Evolutionary conservation across 495 filamentous ascomycete species (phyloP).

Genomic region (Cudoniella acicularis): DNA sequence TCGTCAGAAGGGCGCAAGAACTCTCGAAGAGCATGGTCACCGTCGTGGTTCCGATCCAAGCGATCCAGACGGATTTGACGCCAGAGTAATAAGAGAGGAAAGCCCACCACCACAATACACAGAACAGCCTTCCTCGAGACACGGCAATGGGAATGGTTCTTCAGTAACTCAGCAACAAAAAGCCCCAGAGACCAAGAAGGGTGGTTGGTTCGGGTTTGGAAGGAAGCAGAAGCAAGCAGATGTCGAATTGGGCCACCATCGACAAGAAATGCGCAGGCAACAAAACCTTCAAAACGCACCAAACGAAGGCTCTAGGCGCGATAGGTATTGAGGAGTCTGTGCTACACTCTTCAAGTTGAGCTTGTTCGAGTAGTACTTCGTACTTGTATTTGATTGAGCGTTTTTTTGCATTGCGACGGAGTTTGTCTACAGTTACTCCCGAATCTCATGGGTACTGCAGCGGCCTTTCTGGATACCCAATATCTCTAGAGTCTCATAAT

Average conservation of each 20-base stretch:
- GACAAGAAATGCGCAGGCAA: not conserved
- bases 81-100: conserved; percentile 16
- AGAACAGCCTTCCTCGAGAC: not conserved
- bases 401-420: not conserved
- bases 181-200: conserved; percentile 11
- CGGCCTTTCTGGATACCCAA: not conserved
- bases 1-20: conserved; percentile 51
- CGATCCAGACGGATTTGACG: conserved; percentile 39
- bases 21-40: conserved; percentile 35
- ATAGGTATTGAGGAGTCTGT: not conserved
- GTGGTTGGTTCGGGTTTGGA: conserved; percentile 35
- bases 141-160: conserved; percentile 7
- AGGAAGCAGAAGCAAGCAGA: conserved; percentile 34
- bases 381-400: not conserved
- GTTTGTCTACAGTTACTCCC: not conserved
- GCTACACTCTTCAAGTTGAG: too few relatives aligned
- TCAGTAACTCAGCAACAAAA: conserved; percentile 16
- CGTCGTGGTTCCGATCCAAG: conserved; percentile 32
- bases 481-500: not conserved
- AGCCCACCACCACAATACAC: conserved; percentile 17
- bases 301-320: conserved; percentile 1
- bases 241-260: conserved; percentile 30
- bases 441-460: not conserved
- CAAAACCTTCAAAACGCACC: conserved; percentile 7
- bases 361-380: not conserved